phyloP scores from a whole-genome alignment of 176 grass and related monocot genomes.

The Lolium perenne region DNA sequence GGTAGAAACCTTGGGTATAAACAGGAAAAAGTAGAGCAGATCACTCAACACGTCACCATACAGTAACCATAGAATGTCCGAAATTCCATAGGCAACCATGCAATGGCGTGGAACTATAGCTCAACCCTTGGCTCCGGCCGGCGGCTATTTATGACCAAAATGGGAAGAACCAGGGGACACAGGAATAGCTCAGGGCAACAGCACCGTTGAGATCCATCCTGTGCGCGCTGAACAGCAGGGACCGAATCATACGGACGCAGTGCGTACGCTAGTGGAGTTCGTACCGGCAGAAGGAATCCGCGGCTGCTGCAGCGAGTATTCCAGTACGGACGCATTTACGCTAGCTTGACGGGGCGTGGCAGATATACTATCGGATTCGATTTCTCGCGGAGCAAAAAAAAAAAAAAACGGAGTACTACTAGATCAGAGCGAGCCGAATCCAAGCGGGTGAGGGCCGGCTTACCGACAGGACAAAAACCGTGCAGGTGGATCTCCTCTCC shows the following conservation, averaged over 20 bases:
- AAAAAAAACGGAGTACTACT: neutral
- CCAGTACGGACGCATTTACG: slow-evolving; percentile 24
- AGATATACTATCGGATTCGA: neutral
- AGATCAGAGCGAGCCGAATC: slow-evolving; percentile 22
- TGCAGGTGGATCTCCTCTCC: slow-evolving; percentile 35
- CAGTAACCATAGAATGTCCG: slow-evolving; percentile 6
- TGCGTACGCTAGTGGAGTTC: neutral
- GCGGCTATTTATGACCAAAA: slow-evolving; percentile 13
- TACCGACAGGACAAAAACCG: slow-evolving; percentile 19
- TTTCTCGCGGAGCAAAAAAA: neutral
- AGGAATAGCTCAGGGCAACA: neutral
- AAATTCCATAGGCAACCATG: slow-evolving; percentile 13
- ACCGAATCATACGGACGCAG: slow-evolving; percentile 2
- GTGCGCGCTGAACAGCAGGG: neutral
- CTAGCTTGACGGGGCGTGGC: neutral
- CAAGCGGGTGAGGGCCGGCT: neutral
- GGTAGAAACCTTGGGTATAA: slow-evolving; percentile 17
- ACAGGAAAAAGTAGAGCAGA: neutral
- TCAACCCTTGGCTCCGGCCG: neutral
- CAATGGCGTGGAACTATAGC: neutral
- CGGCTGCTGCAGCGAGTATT: neutral
- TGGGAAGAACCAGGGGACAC: slow-evolving; percentile 27
- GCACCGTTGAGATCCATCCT: neutral
- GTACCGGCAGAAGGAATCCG: slow-evolving; percentile 1
- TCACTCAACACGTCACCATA: slow-evolving; percentile 23